Evolutionary conservation across 2,329 filamentous ascomycete genomes (phyloP), one percentile per base, ranked within the genome.

Genomic region (Neonectria ditissima): DNA sequence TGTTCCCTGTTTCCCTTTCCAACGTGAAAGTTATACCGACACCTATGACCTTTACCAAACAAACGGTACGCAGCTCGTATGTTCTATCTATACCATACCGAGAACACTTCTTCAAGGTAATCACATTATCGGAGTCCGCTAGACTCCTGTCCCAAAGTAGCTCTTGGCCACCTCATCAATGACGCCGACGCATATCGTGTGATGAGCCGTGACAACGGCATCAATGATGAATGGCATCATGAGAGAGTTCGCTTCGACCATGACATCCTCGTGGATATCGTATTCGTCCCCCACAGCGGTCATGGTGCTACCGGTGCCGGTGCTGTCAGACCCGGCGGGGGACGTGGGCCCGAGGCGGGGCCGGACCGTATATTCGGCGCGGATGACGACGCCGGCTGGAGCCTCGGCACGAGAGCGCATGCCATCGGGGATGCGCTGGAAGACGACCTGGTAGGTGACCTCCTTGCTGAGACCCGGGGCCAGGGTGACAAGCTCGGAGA

Each of bases 401-500:
- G 82, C 81, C 43, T 80, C 75, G 52, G 80, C 82, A 41, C 82
- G 76, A 56, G 79, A 79, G n/a, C 82, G 77, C 30, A 82, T 72
- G 51, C 82, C 82, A 37, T 75, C 71, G 22, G 75, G 73, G 32
- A 80, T 77, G 63, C 73, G 76, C 69, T 84, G 82, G 65, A 84
- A 82, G 28, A 81, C 76, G 63, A 80, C 80, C 5, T 79, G 79
- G 61, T 84, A 79, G 55, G 67, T 68, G 39, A 84, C 76, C 32
- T 79, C 77, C 68, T 79, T 82, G 50, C 69, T 75, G 24, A 82
- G 65, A 48, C 81, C 79, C 1, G 82, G 80, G 7, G 82, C 75
- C 24, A 82, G 68, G 16, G 71, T 72, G 61, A 80, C 70, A 32
- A 72, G 63, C 65, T 80, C 77, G 48, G 72, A 70, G 54, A 78